These are phyloP conservation scores for Irpex lacteus DNA, from an alignment of 1,284 basidiomycete species.

Conservation along the genomic window DNA sequence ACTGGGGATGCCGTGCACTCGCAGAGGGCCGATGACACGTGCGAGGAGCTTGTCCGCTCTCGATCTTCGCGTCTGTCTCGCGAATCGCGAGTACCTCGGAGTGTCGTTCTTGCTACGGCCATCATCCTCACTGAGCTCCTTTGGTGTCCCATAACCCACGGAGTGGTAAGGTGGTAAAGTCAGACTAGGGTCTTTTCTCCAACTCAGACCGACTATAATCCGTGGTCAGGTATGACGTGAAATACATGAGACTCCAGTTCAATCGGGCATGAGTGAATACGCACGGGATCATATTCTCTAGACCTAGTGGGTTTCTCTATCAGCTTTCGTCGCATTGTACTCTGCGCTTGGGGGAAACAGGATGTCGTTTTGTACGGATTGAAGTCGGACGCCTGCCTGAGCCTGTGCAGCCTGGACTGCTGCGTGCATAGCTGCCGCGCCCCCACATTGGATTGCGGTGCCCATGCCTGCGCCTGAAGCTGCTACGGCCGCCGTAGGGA, in stretches of 20 bases:
- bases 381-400: constrained; percentile 30
- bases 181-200: neutral
- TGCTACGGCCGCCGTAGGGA: constrained; percentile 7
- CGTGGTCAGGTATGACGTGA: constrained; percentile 3
- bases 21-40: neutral
- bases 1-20: neutral
- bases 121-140: constrained; percentile 25
- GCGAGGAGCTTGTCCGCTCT: neutral
- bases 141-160: constrained; percentile 37
- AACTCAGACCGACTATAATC: neutral
- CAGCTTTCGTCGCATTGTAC: constrained; percentile 56
- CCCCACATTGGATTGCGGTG: constrained; percentile 30
- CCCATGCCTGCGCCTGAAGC: constrained; percentile 16
- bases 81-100: constrained; percentile 10
- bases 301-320: constrained; percentile 60
- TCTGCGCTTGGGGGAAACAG: constrained; percentile 55
- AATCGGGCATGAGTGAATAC: constrained; percentile 24
- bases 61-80: constrained; percentile 5
- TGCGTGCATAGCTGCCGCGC: constrained; percentile 8
- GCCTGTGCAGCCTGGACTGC: constrained; percentile 6
- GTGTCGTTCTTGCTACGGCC: constrained; percentile 16
- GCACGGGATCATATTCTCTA: constrained; percentile 65
- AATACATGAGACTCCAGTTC: neutral
- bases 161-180: constrained; percentile 20
- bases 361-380: constrained; percentile 63